These are phyloP conservation scores for Linnemannia hyalina DNA, from an alignment of 192 early-diverging fungal genomes.

Conservation along the genomic window DNA sequence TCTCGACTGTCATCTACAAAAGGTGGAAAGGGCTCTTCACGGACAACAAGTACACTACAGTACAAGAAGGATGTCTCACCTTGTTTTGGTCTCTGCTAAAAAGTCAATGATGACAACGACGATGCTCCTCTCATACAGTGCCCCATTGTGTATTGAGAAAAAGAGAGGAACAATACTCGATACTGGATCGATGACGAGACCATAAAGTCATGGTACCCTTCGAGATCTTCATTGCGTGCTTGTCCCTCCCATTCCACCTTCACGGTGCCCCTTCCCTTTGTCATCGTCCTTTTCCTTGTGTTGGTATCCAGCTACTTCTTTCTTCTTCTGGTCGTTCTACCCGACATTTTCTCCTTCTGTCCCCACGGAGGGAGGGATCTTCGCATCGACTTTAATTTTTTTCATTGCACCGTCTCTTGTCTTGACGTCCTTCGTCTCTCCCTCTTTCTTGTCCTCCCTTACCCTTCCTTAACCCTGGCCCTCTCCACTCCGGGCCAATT, in stretches of 20 bases:
- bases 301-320: neutral
- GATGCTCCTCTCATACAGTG: neutral
- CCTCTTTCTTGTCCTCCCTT: too few species aligned
- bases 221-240: neutral
- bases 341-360: neutral
- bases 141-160: neutral
- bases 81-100: neutral
- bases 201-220: neutral
- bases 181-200: neutral
- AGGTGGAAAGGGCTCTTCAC: neutral
- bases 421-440: neutral
- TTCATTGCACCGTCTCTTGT: neutral
- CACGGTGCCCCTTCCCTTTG: neutral
- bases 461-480: neutral
- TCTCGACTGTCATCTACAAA: neutral
- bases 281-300: neutral
- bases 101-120: neutral
- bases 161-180: neutral
- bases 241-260: neutral
- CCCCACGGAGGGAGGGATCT: neutral
- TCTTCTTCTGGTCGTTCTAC: neutral
- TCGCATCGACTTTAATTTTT: neutral
- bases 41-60: too few species aligned
- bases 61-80: neutral
- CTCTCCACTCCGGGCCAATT: neutral